Percentiles rank a stretch among this genome's conserved stretches.
These are phyloP conservation scores for Podospora pseudocomata DNA, from an alignment of 495 filamentous ascomycete genomes.

Conservation along the genomic window DNA sequence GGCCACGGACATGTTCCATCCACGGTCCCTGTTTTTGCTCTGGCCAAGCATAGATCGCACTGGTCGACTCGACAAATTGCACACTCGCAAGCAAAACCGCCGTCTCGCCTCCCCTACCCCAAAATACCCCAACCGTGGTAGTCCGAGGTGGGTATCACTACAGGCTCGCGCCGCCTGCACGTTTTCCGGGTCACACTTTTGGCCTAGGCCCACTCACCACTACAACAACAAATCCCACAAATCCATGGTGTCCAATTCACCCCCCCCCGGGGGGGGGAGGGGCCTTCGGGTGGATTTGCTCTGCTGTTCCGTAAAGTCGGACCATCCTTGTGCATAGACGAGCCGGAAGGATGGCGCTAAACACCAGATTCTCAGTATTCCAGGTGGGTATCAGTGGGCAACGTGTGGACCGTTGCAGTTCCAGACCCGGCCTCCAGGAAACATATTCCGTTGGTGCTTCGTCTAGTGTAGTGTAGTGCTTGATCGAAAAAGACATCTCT, in stretches of 20 bases:
- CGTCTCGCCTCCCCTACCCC: neutral
- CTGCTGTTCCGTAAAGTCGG: constrained; percentile 1
- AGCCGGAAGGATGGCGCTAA: constrained; percentile 2
- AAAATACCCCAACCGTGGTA: neutral
- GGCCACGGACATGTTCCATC: neutral
- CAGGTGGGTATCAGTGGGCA: neutral
- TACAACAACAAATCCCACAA: neutral
- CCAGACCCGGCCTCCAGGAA: neutral
- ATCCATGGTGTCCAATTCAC: neutral
- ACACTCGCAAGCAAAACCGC: neutral
- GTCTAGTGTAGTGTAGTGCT: neutral
- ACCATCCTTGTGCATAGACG: constrained; percentile 2
- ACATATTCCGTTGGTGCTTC: neutral
- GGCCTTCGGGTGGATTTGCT: neutral
- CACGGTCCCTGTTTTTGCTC: neutral
- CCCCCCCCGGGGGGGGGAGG: neutral
- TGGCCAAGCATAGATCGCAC: neutral
- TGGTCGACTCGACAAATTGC: neutral
- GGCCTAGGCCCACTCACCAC: constrained; percentile 6
- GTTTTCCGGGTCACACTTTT: constrained; percentile 14
- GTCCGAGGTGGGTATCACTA: constrained; percentile 5
- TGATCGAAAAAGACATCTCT: neutral
- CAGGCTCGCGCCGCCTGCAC: constrained; percentile 18
- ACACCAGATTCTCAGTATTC: neutral
- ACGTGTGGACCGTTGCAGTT: neutral